Percentiles rank a stretch among this genome's conserved stretches.
phyloP scores from a whole-genome alignment of 2,329 filamentous ascomycete genomes.

The Stenocarpella maydis region DNA sequence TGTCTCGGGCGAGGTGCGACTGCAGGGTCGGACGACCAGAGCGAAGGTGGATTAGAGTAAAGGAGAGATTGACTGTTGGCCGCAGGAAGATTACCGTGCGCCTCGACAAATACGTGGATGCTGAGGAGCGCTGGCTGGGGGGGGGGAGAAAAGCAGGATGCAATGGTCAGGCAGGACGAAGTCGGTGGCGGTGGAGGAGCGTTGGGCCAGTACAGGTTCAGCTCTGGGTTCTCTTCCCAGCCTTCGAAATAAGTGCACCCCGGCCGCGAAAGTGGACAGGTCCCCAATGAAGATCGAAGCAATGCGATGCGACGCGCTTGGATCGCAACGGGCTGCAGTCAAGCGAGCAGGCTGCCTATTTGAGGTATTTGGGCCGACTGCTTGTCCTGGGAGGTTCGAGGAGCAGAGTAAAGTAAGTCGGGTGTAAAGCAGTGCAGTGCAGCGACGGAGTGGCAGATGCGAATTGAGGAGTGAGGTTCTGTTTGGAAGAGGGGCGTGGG shows the following conservation, averaged over 20 bases:
- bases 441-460: background rate
- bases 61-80: background rate
- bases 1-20: constrained; percentile 24
- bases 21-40: constrained; percentile 11
- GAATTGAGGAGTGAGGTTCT: background rate
- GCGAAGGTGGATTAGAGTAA: background rate
- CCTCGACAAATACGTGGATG: background rate
- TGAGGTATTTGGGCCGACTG: background rate
- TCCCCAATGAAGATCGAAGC: constrained; percentile 20
- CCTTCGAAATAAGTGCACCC: constrained; percentile 33
- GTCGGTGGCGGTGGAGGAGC: constrained; percentile 31
- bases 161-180: background rate
- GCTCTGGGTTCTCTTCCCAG: constrained; percentile 32
- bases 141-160: constrained; percentile 9
- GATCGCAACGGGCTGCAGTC: constrained; percentile 31
- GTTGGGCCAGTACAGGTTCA: constrained; percentile 30
- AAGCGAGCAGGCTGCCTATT: constrained; percentile 14
- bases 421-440: no score
- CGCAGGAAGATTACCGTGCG: background rate
- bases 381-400: background rate
- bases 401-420: background rate
- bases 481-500: constrained; percentile 3
- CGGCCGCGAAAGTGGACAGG: constrained; percentile 29
- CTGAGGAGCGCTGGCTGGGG: constrained; percentile 10
- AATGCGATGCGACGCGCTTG: constrained; percentile 24